Evolutionary conservation across 495 filamentous ascomycete genomes (phyloP), one percentile per base, ranked within the genome.

Genomic region (Lophiotrema nucula): DNA sequence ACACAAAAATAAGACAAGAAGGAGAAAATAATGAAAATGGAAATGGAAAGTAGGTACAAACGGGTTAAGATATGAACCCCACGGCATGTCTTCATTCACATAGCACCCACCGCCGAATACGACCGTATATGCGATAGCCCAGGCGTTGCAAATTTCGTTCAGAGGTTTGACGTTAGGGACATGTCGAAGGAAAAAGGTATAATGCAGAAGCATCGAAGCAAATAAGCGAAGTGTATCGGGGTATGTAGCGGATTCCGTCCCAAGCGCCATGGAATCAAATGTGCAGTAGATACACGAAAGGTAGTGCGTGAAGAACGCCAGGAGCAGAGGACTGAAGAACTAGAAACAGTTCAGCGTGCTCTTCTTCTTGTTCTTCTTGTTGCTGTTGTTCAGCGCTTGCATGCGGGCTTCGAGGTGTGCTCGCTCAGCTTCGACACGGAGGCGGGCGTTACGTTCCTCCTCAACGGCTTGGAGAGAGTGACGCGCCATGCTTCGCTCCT

Each of bases 291-390:
- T 56, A 23, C 11, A 39, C 18, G 43, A 23, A 42, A 46, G 19
- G 35, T 27, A 18, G 28, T 21, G 16, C 47, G 22, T 31, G 50
- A 47, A 43, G 18, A 54, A 33, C 2, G 21, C 6, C 23, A 24
- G 5, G 37, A 18, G 24, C 47, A 4, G 25, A 43, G 21, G 27
- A 6, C 3, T 1, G 27, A 47, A 33, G 21, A 18, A 25, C 52
- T 87, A 98, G 75, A 98, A 98, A 79, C 93, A 98, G 76, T 96
- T 97, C 66, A 98, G 83, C 26, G 87, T 89, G 68, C 89, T 87
- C 83, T 93, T 93, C 84, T 96, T 96, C 79, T 92, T 96, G 76
- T 91, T 91, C 71, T 82, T 83, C 69, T 84, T 87, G 67, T 95
- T 84, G n/a, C 83, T 87, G 56, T 88, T 86, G 53, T 67, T 70